phyloP scores from a whole-genome alignment of 2,329 filamentous ascomycete genomes.

The Diplodia sapinea region DNA sequence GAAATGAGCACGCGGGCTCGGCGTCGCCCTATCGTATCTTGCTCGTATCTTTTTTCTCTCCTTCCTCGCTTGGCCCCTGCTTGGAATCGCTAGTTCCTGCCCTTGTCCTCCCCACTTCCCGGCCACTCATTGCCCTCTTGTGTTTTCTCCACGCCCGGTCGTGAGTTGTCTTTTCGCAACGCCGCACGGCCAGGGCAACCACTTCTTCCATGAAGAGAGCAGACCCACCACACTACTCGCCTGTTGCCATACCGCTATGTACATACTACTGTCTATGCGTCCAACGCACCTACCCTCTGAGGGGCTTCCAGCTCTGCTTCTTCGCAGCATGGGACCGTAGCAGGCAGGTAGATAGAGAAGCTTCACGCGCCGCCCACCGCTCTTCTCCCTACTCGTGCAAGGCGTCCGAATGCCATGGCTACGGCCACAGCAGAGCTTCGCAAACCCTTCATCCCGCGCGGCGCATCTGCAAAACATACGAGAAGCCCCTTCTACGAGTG shows the following conservation, averaged over 20 bases:
- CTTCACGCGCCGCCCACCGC: background rate
- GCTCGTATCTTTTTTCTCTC: background rate
- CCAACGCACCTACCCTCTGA: background rate
- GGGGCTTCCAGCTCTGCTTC: background rate
- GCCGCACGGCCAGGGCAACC: background rate
- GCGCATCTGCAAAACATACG: background rate
- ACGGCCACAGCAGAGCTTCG: background rate
- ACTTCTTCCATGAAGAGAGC: background rate
- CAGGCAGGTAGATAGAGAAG: background rate
- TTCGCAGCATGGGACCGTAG: background rate
- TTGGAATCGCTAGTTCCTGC: background rate
- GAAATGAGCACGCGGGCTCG: background rate
- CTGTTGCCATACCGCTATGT: background rate
- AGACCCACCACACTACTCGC: background rate
- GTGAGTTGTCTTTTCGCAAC: background rate
- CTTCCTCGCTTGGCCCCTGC: background rate
- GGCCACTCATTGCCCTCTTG: background rate
- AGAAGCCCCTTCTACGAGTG: background rate
- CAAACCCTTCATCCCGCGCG: background rate
- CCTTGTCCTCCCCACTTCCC: background rate
- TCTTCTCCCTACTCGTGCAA: background rate
- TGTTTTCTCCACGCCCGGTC: background rate
- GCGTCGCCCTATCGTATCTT: background rate
- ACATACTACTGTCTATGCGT: background rate
- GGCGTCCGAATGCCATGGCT: background rate